A percentile compares a stretch with the other conserved stretches of the same genome.
These are phyloP conservation scores for Gentiana straminea DNA, from an alignment of 257 asterid species.

Conservation along the genomic window DNA sequence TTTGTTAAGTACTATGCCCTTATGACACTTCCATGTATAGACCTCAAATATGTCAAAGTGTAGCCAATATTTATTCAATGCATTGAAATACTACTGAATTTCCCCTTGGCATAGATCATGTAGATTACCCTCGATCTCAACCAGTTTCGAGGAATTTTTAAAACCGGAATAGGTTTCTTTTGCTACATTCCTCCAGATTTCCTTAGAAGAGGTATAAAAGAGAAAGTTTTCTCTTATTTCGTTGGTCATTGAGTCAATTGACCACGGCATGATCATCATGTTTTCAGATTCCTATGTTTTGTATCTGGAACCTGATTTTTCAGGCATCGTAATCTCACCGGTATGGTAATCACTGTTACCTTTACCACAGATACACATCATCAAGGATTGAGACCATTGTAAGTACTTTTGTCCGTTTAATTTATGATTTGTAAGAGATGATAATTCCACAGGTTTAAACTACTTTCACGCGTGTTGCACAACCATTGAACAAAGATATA, in stretches of 20 bases:
- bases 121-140: background rate
- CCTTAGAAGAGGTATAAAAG: background rate
- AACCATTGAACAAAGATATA: no score
- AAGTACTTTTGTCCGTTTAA: slow-evolving; percentile 1
- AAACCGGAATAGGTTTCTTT: background rate
- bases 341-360: background rate
- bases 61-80: background rate
- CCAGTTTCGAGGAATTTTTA: background rate
- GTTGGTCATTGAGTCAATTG: slow-evolving; percentile 1
- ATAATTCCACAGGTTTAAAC: no score
- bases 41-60: background rate
- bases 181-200: background rate
- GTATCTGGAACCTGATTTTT: background rate
- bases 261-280: slow-evolving; percentile 2
- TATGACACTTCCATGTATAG: background rate
- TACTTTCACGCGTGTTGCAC: no score
- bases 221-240: background rate
- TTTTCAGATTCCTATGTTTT: background rate
- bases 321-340: background rate
- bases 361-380: slow-evolving; percentile 1
- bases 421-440: slow-evolving; percentile 1
- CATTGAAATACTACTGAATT: background rate
- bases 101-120: background rate
- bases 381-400: background rate
- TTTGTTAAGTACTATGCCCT: background rate